Base-by-base conservation (phyloP, 257 asterid species). In the Cinchona pubescens region DNA sequence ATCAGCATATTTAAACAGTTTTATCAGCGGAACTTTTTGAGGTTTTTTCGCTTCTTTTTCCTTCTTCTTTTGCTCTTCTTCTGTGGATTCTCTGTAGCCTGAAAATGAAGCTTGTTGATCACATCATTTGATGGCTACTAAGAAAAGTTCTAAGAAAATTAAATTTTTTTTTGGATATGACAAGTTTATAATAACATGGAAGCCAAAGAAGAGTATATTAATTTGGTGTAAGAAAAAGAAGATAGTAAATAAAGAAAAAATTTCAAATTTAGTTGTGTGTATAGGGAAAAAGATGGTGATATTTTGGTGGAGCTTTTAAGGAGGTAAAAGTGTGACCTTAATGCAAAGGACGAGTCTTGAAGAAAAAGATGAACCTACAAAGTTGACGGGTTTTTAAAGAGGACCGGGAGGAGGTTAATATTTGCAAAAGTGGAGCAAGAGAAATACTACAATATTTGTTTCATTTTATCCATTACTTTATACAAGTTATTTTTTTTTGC, bases 1-100 rank as follows among this genome's bases (percentile, higher is more conserved):
- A 75, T 95, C 98, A 7, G 98, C 99, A 75, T 78, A 92, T 1
- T 92, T 67, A 21, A 95, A 95, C 1, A 95, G 86, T 70, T 89
- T 91, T 14, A 87, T 49, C 0, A 94, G 10, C 16, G n/a, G n/a
- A 2, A 94, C 93, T 65, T 55, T 81, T 10, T 32, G 83, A 14
- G 61, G 27, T 53, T 70, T 76, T 68, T 71, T 8, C 64, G 43
- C 42, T 21, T 63, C 25, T 10, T 23, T 3, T 32, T 66, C 68
- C 37, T 37, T 48, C 69, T 73, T 68, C 55, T 67, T 69, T 55
- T 8, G 19, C 21, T 81, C 80, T 71, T n/a, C n/a, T n/a, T 82
- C 80, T 0, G 62, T 73, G 14, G 60, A 6, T 14, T 72, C 37
- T 15, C 35, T 69, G 11, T 53, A 75, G 63, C 76, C 69, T 35